A percentile compares a stretch with the other conserved stretches of the same genome.
phyloP scores from a whole-genome alignment of 129 eudicot species.

The Centrapalus pauciflorus region DNA sequence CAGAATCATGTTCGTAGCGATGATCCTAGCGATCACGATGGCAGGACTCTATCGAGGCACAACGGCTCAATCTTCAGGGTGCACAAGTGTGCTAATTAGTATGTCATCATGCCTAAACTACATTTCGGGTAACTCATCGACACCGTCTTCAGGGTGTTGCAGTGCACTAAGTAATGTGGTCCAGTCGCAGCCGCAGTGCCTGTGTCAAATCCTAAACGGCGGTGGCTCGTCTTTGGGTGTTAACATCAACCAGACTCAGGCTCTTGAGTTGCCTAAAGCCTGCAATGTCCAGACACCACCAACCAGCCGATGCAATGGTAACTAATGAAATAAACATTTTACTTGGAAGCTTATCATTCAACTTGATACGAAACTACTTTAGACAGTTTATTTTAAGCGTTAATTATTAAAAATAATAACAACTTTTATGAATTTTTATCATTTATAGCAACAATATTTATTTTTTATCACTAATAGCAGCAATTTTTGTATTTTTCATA shows the following conservation, averaged over 20 bases:
- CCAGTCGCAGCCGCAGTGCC: constrained; percentile 23
- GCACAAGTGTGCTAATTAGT: constrained; percentile 23
- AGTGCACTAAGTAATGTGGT: constrained; percentile 20
- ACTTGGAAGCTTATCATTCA: background rate
- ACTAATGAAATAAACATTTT: background rate
- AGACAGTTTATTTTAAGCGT: too few relatives aligned
- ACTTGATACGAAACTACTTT: too few relatives aligned
- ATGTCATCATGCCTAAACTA: constrained; percentile 30
- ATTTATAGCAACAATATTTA: too few relatives aligned
- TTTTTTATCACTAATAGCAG: too few relatives aligned
- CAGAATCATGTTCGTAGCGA: background rate
- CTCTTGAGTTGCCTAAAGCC: constrained; percentile 22
- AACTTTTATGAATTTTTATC: too few relatives aligned
- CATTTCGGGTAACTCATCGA: constrained; percentile 28
- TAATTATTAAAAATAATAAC: too few relatives aligned
- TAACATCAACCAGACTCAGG: constrained; percentile 24
- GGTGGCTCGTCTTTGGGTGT: constrained; percentile 24
- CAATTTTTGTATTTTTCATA: too few relatives aligned
- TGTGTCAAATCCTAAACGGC: constrained; percentile 25
- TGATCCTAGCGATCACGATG: constrained; percentile 23
- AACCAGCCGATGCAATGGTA: constrained; percentile 30
- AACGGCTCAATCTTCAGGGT: constrained; percentile 37
- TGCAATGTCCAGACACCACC: constrained; percentile 31
- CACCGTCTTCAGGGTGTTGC: constrained; percentile 28
- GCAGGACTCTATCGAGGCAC: constrained; percentile 27